Evolutionary conservation across 441 rosid genomes (phyloP), one percentile per base, ranked within the genome.

Genomic region (Populus hybrid): DNA sequence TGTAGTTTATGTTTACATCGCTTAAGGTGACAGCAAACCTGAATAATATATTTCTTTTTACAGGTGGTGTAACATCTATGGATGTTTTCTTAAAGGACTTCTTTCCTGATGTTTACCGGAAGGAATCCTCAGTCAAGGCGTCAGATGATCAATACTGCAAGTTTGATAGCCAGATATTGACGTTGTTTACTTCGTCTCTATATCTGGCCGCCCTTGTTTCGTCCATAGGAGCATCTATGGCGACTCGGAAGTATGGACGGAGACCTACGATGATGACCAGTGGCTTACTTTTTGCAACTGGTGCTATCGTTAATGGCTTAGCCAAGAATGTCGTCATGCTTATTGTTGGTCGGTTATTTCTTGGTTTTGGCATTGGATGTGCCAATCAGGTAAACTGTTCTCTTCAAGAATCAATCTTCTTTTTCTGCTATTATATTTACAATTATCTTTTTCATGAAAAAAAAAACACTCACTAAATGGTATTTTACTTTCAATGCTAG

Each of bases 21-120:
- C 1, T 46, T 14, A 46, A 46, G 18, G 57, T 46, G 3, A 4
- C 20, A 46, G 57, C 12, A 46, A 46, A 46, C 20, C 57, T 14
- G 18, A 46, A 14, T 12, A 14, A 46, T 12, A 46, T 14, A 4
- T 12, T 46, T 12, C 20, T 0, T 46, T 46, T 14, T 46, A 46
- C 57, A 46, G 90, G 90, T 11, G 90, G 90, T 10, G 90, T 88
- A 1, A 86, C 84, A 5, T 86, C 90, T 0, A 88, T 88, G 90
- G 85, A 84, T 71, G n/a, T 81, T 0, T 88, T 88, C 66, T 68
- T 88, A 84, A 57, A 81, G 76, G 63, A 86, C 35, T 88, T 88
- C 36, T 86, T 88, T 40, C 89, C 86, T 0, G 1, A 26, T 0
- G 86, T 88, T 23, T 83, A 82, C 11, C 2, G 4, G 70, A 83